Conservation (phyloP, 2,329 filamentous ascomycete species). For the Cercospora zeae-maydis region DNA sequence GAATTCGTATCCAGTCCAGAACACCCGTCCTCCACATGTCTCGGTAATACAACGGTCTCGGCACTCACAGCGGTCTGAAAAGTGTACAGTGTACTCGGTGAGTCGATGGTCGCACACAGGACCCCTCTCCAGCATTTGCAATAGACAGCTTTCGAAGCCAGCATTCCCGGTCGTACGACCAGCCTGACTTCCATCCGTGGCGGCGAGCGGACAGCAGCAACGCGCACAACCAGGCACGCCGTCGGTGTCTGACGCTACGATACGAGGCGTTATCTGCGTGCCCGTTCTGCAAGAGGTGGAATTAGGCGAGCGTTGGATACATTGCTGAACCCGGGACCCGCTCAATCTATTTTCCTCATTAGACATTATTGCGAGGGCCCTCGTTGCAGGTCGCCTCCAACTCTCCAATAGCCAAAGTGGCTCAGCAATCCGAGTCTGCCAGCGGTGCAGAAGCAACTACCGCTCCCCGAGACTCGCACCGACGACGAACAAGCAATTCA, state of each 20-base stretch:
- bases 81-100: neutral
- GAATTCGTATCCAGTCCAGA: neutral
- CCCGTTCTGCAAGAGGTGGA: neutral
- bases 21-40: neutral
- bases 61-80: neutral
- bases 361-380: neutral
- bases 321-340: neutral
- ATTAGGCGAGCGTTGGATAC: slow-evolving; percentile 1
- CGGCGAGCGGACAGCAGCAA: neutral
- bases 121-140: neutral
- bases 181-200: neutral
- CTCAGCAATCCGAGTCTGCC: slow-evolving; percentile 3
- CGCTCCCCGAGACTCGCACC: slow-evolving; percentile 16
- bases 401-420: slow-evolving; percentile 6
- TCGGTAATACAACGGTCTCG: neutral
- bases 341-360: slow-evolving; percentile 4
- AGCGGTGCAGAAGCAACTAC: slow-evolving; percentile 23
- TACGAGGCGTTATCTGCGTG: neutral
- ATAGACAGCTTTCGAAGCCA: neutral
- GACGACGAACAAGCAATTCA: slow-evolving; percentile 18
- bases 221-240: neutral
- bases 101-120: neutral
- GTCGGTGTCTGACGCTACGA: neutral
- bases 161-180: neutral
- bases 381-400: slow-evolving; percentile 1